These are phyloP conservation scores for Talaromyces rugulosus DNA, from an alignment of 2,329 filamentous ascomycete genomes.

Conservation along the genomic window DNA sequence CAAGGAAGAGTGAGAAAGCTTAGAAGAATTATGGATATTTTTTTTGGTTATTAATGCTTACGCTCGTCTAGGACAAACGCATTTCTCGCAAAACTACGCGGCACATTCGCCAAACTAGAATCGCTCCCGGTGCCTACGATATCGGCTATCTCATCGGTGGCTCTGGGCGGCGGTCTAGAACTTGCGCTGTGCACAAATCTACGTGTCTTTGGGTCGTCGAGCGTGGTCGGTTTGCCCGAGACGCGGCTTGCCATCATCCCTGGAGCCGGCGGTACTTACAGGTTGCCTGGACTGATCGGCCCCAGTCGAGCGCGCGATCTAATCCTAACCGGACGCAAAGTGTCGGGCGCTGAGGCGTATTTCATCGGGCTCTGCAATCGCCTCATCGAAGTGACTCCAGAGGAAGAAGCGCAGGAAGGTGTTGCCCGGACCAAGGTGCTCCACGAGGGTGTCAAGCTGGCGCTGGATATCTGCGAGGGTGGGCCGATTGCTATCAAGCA, in stretches of 20 bases:
- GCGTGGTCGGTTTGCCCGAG: constrained; percentile 79
- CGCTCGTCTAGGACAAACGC: constrained; percentile 59
- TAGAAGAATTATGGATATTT: not conserved
- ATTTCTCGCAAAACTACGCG: constrained; percentile 74
- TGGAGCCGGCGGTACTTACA: constrained; percentile 87
- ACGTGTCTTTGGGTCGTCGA: constrained; percentile 77
- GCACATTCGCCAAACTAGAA: constrained; percentile 69
- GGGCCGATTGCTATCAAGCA: constrained; percentile 79
- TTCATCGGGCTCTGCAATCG: constrained; percentile 86
- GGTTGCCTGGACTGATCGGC: constrained; percentile 78
- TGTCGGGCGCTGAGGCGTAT: constrained; percentile 80
- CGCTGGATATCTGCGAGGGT: constrained; percentile 81
- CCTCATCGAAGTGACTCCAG: constrained; percentile 71
- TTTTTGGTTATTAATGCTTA: not conserved
- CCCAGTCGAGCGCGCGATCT: constrained; percentile 78
- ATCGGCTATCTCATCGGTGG: constrained; percentile 76
- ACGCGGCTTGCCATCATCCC: constrained; percentile 92
- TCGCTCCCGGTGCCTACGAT: constrained; percentile 84
- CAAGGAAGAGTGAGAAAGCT: constrained; percentile 63
- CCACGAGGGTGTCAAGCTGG: constrained; percentile 71
- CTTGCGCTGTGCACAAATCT: constrained; percentile 85
- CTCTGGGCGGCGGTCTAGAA: constrained; percentile 90
- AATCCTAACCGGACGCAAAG: constrained; percentile 82
- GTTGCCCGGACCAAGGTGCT: constrained; percentile 65
- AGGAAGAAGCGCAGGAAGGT: constrained; percentile 49